Base-by-base conservation (phyloP, 202 grass and related monocot genomes). In the Brachypodium distachyon region DNA sequence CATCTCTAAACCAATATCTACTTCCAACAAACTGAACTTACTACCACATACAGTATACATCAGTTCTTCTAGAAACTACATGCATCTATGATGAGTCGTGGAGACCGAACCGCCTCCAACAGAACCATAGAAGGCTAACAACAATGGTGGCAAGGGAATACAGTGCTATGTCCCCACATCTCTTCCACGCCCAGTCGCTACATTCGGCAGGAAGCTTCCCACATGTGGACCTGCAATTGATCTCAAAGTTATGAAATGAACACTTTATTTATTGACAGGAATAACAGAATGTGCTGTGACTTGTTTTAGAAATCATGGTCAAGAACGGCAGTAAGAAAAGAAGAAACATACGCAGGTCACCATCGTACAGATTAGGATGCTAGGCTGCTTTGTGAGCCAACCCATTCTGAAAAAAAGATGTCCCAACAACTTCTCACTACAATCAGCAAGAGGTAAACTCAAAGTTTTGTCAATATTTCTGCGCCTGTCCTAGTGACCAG, bases 381-480 rank as follows among this genome's bases (percentile, higher is more conserved):
- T 65, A 58, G 40, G 23, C 52, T 84, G 21, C 48, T 55, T 51
- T 73, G 32, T 32, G 78, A 80, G 34, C 23, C 18, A 70, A 25
- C 44, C 17, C 31, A 27, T 12, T 47, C 31, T 58, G 49, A 67
- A 77, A 54, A n/a, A 13, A 48, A 77, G 32, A 73, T 78, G 67
- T 32, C 19, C 58, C 59, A 67, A 34, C 63, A 58, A 63, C 44
- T 88, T 75, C 28, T 75, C 22, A 55, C 38, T 46, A 71, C 14
- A 75, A 41, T 71, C 67, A 72, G 72, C 31, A 77, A 43, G 40
- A 42, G 9, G 54, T 47, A 33, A 74, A 55, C 36, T 93, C 76
- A 93, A 40, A 81, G 62, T 85, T 93, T 91, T 71, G 93, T 93
- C 78, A 97, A 77, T 82, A 97, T 78, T 85, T 97, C 93, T 50